Base-by-base conservation (phyloP, 2,329 filamentous ascomycete species). In the Arthrobotrys sphaeroides region DNA sequence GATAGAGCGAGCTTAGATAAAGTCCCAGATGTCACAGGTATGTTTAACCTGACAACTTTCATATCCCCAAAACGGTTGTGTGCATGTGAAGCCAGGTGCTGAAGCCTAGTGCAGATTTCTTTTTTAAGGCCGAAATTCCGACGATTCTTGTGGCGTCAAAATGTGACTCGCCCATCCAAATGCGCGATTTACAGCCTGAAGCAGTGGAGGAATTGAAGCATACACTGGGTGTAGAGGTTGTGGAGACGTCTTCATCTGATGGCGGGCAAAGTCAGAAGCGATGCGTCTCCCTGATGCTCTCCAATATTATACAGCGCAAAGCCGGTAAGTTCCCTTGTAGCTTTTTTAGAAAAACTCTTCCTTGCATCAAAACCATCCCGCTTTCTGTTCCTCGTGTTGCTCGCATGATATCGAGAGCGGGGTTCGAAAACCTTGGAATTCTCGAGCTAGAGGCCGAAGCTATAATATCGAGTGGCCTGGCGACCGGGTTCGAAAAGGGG, bases 11-110 rank as follows among this genome's bases (percentile, higher is more conserved):
- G 90, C 81, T 88, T 96, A 79, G 86, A 87, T 73, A 88, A 91
- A 74, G 85, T 97, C 65, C 90, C 91, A 42, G 88, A 90, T 79
- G 89, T 92, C 77, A 85, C 96, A 81, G 89, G 94, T 97, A 86
- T 88, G 90, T 88, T 73, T 59, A 45, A n/a, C n/a, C n/a, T n/a
- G n/a, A n/a, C n/a, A n/a, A n/a, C n/a, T n/a, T n/a, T 36, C 65
- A 61, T 66, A 59, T 72, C 68, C 68, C 51, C n/a, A n/a, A n/a
- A n/a, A n/a, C n/a, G n/a, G 36, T 31, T 64, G 43, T 57, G 49
- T 75, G 47, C 64, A 69, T 69, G 38, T 55, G 49, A 28, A 55
- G 51, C 36, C 24, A 31, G 31, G 62, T 62, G 57, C 72, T 75
- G 72, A 75, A 69, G 72, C 72, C 72, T 75, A 75, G 72, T 26